phyloP scores from a whole-genome alignment of 2,329 filamentous ascomycete genomes.

The Metarhizium anisopliae region DNA sequence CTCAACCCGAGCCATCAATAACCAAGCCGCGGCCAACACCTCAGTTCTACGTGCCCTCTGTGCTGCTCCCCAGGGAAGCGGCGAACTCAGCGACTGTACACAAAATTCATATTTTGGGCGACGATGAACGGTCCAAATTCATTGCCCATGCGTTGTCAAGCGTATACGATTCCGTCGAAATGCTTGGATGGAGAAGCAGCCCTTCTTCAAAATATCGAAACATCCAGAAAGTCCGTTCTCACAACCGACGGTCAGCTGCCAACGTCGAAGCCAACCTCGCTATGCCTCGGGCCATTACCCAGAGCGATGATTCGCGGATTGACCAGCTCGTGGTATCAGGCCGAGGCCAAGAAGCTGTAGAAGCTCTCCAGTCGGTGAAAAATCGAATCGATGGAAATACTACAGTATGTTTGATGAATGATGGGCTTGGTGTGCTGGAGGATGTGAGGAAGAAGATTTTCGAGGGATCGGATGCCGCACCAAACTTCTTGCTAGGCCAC shows the following conservation, averaged over 20 bases:
- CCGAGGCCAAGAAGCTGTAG: slow-evolving; percentile 40
- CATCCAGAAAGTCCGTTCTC: slow-evolving; percentile 15
- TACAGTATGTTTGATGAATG: slow-evolving; percentile 68
- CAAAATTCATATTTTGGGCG: slow-evolving; percentile 33
- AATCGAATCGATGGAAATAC: slow-evolving; percentile 60
- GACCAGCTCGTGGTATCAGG: slow-evolving; percentile 63
- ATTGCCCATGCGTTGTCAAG: slow-evolving; percentile 31
- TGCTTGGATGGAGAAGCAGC: slow-evolving; percentile 19
- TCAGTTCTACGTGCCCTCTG: slow-evolving; percentile 26
- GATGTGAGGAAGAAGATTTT: slow-evolving; percentile 65
- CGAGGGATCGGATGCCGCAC: slow-evolving; percentile 52
- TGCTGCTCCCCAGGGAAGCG: slow-evolving; percentile 23
- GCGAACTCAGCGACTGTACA: slow-evolving; percentile 23
- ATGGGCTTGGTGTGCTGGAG: slow-evolving; percentile 79
- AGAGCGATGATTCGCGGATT: slow-evolving; percentile 43
- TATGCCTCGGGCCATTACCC: slow-evolving; percentile 4
- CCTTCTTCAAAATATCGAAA: slow-evolving; percentile 21
- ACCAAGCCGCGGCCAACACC: slow-evolving; percentile 6
- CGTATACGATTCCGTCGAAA: slow-evolving; percentile 31
- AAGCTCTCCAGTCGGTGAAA: slow-evolving; percentile 49
- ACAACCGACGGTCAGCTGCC: slow-evolving; percentile 10
- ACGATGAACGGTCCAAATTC: slow-evolving; percentile 30
- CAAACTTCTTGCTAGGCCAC: slow-evolving; percentile 67
- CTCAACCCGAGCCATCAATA: slow-evolving; percentile 9
- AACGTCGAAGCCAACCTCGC: slow-evolving; percentile 15